phyloP scores from a whole-genome alignment of 192 early-diverging fungal species.

The Podila epigama region DNA sequence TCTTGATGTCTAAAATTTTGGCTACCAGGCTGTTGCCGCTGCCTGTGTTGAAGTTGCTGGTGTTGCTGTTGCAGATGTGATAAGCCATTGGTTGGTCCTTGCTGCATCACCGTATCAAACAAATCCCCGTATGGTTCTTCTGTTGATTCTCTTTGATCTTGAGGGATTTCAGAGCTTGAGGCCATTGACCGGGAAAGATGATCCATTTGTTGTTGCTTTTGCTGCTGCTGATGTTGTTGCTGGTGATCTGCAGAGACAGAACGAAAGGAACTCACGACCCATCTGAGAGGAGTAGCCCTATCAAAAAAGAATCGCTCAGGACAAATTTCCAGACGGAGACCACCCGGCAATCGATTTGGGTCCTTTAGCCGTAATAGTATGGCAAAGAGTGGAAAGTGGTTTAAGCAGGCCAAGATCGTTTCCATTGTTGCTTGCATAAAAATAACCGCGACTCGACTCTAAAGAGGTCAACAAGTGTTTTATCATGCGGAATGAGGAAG shows the following conservation, averaged over 20 bases:
- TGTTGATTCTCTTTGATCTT: not conserved
- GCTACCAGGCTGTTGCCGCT: too few species aligned
- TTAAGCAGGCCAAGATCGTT: conserved; percentile 86
- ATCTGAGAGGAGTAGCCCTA: conserved; percentile 19
- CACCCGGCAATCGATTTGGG: conserved; percentile 86
- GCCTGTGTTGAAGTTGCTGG: not conserved
- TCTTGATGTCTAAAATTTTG: not conserved
- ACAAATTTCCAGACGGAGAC: conserved; percentile 36
- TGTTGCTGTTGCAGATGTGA: not conserved
- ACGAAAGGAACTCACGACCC: conserved; percentile 26
- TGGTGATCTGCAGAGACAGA: conserved; percentile 6
- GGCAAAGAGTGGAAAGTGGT: conserved; percentile 97
- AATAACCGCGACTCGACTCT: conserved; percentile 84
- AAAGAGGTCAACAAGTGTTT: not conserved
- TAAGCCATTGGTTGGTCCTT: not conserved
- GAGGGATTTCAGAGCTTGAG: not conserved
- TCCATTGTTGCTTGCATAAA: conserved; percentile 84
- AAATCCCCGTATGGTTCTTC: not conserved
- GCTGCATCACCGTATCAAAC: not conserved
- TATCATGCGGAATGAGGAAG: not conserved
- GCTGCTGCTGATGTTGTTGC: conserved; percentile 9
- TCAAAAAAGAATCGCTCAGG: conserved; percentile 41
- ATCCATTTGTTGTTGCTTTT: not conserved
- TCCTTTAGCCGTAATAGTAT: conserved; percentile 90
- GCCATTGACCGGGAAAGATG: not conserved